Evolutionary conservation across 225 moss, liverwort and hornwort species (phyloP).

Genomic region (Marchantia polymorpha): DNA sequence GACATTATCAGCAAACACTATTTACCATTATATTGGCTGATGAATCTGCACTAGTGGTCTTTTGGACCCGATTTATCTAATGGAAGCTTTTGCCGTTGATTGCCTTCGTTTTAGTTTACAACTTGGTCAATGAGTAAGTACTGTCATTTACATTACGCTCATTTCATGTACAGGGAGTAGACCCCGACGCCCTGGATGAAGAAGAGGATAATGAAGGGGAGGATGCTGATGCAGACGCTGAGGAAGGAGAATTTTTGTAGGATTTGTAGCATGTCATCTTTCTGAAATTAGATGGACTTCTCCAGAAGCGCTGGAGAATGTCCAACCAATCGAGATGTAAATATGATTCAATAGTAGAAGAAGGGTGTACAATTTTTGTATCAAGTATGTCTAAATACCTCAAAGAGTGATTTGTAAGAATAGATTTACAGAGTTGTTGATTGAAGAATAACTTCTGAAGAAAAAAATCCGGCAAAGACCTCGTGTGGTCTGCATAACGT

Average conservation of each 20-base stretch:
- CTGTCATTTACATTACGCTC: not conserved
- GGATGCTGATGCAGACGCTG: conserved; percentile 75
- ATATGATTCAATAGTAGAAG: not conserved
- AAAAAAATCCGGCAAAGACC: no score
- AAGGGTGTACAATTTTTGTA: no score
- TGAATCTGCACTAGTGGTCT: not conserved
- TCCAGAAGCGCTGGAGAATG: not conserved
- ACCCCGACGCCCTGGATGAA: conserved; percentile 78
- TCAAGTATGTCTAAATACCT: no score
- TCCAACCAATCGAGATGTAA: not conserved
- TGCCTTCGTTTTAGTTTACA: not conserved
- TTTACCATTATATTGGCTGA: not conserved
- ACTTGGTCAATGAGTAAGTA: not conserved
- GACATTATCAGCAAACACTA: no score
- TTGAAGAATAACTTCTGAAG: no score
- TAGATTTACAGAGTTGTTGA: no score
- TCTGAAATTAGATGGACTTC: not conserved
- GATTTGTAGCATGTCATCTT: not conserved
- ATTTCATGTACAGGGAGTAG: conserved; percentile 49
- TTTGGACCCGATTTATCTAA: not conserved
- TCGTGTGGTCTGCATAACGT: no score
- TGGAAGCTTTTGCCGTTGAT: not conserved
- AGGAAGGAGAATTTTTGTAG: conserved; percentile 87
- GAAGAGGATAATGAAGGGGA: conserved; percentile 93
- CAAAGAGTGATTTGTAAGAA: no score